Percentiles rank a stretch among this genome's conserved stretches.
These are phyloP conservation scores for Pestalotiopsis sp. DNA, from an alignment of 2,329 filamentous ascomycete genomes.

Conservation along the genomic window DNA sequence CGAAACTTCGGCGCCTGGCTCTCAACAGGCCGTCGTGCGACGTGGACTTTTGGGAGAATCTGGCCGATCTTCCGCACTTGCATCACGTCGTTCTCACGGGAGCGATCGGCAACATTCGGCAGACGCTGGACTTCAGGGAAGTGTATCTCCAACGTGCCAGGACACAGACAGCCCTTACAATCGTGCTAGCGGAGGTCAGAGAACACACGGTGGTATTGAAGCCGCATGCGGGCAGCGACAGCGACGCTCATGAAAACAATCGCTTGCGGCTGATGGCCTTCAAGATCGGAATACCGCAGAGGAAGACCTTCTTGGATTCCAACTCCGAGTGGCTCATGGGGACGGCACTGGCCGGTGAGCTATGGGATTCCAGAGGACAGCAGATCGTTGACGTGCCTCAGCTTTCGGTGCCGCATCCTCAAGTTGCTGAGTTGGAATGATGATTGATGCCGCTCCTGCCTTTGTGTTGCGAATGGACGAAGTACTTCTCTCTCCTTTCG, in stretches of 20 bases:
- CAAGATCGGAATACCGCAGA: slow-evolving; percentile 1
- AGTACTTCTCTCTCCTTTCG: too few species aligned
- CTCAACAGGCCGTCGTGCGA: slow-evolving; percentile 10
- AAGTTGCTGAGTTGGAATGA: neutral
- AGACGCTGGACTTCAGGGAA: neutral
- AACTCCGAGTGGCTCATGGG: slow-evolving; percentile 11
- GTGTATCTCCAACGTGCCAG: neutral
- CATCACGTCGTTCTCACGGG: slow-evolving; percentile 8
- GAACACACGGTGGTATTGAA: neutral
- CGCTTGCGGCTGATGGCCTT: slow-evolving; percentile 1
- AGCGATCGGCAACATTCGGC: neutral
- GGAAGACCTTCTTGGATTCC: slow-evolving; percentile 11
- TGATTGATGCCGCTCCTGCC: neutral
- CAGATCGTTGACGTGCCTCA: neutral
- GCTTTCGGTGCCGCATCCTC: neutral
- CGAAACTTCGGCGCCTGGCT: slow-evolving; percentile 12
- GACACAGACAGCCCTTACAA: neutral
- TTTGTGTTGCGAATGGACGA: too few species aligned
- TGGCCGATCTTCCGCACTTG: slow-evolving; percentile 9
- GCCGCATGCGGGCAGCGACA: neutral
- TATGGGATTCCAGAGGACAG: slow-evolving; percentile 1
- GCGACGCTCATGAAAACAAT: neutral
- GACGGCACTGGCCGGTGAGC: slow-evolving; percentile 6
- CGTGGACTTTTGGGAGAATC: slow-evolving; percentile 12
- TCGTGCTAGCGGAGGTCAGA: slow-evolving; percentile 10